Conservation (phyloP, 441 rosid species). For the Lagerstroemia fauriei region DNA sequence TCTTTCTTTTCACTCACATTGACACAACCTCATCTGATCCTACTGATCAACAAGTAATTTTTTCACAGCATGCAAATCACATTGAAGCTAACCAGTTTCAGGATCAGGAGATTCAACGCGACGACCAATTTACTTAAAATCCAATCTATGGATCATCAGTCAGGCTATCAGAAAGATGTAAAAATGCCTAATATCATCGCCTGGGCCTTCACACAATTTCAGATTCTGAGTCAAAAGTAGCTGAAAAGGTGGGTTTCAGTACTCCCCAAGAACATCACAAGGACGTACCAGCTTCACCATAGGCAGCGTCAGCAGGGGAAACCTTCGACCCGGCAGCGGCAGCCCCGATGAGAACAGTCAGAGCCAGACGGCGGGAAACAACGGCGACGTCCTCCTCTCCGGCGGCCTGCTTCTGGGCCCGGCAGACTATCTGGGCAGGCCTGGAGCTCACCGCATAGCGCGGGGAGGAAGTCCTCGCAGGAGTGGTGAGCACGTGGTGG, state of each 20-base stretch:
- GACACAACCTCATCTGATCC: not conserved
- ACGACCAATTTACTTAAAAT: not conserved
- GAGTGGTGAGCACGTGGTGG: conserved; percentile 63
- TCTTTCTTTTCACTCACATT: not conserved
- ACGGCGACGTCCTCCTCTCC: conserved; percentile 43
- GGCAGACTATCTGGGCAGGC: conserved; percentile 46
- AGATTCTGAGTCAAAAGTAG: not conserved
- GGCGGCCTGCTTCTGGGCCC: conserved; percentile 58
- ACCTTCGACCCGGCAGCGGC: conserved; percentile 83
- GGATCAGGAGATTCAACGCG: not conserved
- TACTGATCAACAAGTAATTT: not conserved
- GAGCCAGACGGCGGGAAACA: conserved; percentile 83
- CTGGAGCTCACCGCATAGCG: conserved; percentile 45
- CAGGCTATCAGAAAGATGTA: not conserved
- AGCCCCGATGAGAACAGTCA: conserved; percentile 75
- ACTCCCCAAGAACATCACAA: not conserved
- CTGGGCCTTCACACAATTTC: not conserved
- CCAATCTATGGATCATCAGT: not conserved
- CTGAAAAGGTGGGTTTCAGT: not conserved
- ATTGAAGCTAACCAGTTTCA: not conserved
- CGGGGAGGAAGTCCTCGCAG: conserved; percentile 53
- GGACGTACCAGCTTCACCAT: conserved; percentile 80
- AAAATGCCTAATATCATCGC: not conserved
- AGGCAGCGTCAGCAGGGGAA: conserved; percentile 94
- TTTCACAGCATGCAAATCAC: not conserved